Evolutionary conservation across 192 early-diverging fungal species (phyloP).

Genomic region (Pilobolus umbonatus): DNA sequence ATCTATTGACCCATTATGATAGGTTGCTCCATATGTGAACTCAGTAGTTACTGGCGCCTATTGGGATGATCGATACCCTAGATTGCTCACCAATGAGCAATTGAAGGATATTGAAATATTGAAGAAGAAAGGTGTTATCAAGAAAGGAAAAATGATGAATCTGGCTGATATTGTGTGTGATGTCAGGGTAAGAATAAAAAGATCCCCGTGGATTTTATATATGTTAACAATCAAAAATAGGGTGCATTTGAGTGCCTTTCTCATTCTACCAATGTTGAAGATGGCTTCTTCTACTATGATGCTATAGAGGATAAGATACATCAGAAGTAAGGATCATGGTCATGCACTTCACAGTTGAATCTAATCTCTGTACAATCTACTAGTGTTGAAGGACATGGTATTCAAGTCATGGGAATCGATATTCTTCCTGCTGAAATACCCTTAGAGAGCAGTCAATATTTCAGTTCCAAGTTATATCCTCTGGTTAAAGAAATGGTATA

Average conservation of each 20-base stretch:
- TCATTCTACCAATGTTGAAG: slow-evolving; percentile 83
- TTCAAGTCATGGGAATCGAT: slow-evolving; percentile 98
- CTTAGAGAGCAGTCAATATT: slow-evolving; percentile 89
- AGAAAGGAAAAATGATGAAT: slow-evolving; percentile 69
- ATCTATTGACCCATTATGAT: background rate
- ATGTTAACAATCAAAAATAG: too few species aligned
- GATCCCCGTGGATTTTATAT: too few species aligned
- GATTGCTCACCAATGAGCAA: slow-evolving; percentile 84
- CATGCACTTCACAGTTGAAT: slow-evolving; percentile 1
- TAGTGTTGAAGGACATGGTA: slow-evolving; percentile 70
- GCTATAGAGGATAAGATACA: slow-evolving; percentile 66
- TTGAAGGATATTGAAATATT: slow-evolving; percentile 63
- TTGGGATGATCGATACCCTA: slow-evolving; percentile 85
- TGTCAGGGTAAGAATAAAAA: slow-evolving; percentile 67
- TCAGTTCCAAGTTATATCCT: slow-evolving; percentile 81
- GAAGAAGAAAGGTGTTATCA: slow-evolving; percentile 38
- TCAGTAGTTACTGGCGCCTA: slow-evolving; percentile 92
- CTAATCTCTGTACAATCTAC: background rate
- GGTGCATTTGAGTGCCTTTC: slow-evolving; percentile 95
- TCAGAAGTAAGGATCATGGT: slow-evolving; percentile 47
- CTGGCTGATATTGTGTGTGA: slow-evolving; percentile 95
- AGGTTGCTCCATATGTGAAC: slow-evolving; percentile 88
- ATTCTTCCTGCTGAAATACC: slow-evolving; percentile 97
- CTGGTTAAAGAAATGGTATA: slow-evolving; percentile 76
- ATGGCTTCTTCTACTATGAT: slow-evolving; percentile 91